Conservation (phyloP, 208 protist genomes). For the Polymyxa betae region DNA sequence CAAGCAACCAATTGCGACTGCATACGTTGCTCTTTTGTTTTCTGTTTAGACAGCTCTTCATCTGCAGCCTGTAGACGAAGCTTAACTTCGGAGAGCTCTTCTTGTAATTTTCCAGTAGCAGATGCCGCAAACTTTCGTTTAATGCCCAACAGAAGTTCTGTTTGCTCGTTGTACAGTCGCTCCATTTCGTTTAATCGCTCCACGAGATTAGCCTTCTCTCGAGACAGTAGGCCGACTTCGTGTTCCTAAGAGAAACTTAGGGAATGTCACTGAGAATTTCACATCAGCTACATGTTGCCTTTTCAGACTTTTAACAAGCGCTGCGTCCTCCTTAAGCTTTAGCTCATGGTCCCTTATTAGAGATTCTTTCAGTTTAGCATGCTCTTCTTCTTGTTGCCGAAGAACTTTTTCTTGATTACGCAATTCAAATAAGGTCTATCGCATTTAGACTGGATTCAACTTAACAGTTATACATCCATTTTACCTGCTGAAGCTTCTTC, state of each 20-base stretch:
- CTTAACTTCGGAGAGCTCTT: not conserved
- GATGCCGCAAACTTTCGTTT: not conserved
- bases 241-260: not conserved
- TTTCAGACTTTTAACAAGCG: not conserved
- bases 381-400: conserved; percentile 21
- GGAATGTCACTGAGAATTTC: not conserved
- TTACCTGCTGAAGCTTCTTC: conserved; percentile 24
- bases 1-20: conserved; percentile 31
- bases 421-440: not conserved
- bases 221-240: not conserved
- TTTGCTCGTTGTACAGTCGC: not conserved
- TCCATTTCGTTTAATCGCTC: not conserved
- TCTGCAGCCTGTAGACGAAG: not conserved
- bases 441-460: not conserved
- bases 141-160: not conserved
- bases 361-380: conserved; percentile 26
- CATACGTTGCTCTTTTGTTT: not conserved
- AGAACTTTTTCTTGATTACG: conserved; percentile 17
- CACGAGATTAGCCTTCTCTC: not conserved
- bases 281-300: conserved; percentile 32
- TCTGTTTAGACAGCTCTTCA: not conserved
- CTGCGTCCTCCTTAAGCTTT: not conserved
- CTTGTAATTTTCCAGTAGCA: not conserved
- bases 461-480: not conserved
- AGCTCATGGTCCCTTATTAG: conserved; percentile 18